Conservation (phyloP, 768 basidiomycete species). For the Pilatotrama ljubarskyi region DNA sequence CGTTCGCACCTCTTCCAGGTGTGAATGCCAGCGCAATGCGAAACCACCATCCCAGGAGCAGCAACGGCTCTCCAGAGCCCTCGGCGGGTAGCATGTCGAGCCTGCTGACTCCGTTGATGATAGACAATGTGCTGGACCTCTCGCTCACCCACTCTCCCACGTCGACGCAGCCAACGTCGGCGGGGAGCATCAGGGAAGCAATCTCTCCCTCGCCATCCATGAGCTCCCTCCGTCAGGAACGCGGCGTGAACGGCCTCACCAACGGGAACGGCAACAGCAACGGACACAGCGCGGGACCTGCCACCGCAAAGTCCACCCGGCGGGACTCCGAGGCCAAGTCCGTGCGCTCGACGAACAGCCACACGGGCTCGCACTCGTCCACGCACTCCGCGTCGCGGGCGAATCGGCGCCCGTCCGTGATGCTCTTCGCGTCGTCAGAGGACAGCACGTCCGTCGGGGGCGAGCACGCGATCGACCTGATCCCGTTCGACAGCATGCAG, state of each 20-base stretch:
- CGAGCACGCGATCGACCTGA: conserved; percentile 17
- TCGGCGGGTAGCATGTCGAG: not conserved
- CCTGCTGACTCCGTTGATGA: not conserved
- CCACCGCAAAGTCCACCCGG: not conserved
- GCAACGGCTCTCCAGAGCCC: not conserved
- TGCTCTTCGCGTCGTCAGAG: conserved; percentile 14
- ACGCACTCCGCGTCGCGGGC: not conserved
- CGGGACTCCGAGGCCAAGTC: conserved; percentile 8
- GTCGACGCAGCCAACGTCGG: conserved; percentile 9
- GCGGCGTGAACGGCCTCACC: not conserved
- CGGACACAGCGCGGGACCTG: not conserved
- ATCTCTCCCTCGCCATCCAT: conserved; percentile 10
- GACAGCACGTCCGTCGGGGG: conserved; percentile 21
- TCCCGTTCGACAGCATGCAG: conserved; percentile 18
- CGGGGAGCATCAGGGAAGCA: not conserved
- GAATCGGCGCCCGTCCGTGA: conserved; percentile 8
- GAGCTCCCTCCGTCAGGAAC: conserved; percentile 8
- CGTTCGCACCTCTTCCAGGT: conserved; percentile 48
- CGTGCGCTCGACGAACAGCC: conserved; percentile 6
- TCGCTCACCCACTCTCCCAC: conserved; percentile 13
- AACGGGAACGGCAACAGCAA: not conserved
- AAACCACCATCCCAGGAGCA: not conserved
- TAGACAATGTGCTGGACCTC: not conserved
- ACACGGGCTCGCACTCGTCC: conserved; percentile 10
- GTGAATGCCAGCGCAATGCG: not conserved